A percentile compares a stretch with the other conserved stretches of the same genome.
These are phyloP conservation scores for Chamaecyparis obtusa DNA, from an alignment of 75 land plant species.

Conservation along the genomic window DNA sequence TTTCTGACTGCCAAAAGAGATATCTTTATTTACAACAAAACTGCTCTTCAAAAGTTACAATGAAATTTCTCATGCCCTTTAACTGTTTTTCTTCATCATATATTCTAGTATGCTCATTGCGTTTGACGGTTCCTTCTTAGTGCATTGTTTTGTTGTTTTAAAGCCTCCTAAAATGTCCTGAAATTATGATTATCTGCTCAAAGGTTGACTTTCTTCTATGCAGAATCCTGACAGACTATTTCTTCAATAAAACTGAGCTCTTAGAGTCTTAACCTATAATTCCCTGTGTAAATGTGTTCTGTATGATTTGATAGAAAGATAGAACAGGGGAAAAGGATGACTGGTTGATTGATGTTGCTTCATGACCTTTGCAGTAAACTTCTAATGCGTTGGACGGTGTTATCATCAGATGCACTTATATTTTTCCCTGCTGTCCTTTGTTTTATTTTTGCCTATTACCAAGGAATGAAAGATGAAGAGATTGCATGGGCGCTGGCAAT, in stretches of 20 bases:
- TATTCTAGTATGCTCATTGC: background rate
- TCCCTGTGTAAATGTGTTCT: background rate
- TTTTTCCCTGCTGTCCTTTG: constrained; percentile 82
- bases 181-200: background rate
- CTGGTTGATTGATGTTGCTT: constrained; percentile 11
- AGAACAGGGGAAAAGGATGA: background rate
- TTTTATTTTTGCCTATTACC: constrained; percentile 49
- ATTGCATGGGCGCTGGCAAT: constrained; percentile 66
- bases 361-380: constrained; percentile 61
- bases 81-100: background rate
- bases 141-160: background rate
- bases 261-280: background rate
- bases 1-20: background rate
- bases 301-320: background rate
- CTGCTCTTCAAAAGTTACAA: background rate
- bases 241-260: background rate
- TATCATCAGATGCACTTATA: constrained; percentile 73
- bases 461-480: constrained; percentile 21
- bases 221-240: background rate
- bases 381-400: constrained; percentile 96
- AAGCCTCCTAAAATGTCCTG: background rate
- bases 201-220: background rate
- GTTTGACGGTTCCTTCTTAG: background rate
- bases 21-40: background rate
- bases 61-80: background rate